phyloP scores from a whole-genome alignment of 2,329 filamentous ascomycete species.

The Colletotrichum phormii region DNA sequence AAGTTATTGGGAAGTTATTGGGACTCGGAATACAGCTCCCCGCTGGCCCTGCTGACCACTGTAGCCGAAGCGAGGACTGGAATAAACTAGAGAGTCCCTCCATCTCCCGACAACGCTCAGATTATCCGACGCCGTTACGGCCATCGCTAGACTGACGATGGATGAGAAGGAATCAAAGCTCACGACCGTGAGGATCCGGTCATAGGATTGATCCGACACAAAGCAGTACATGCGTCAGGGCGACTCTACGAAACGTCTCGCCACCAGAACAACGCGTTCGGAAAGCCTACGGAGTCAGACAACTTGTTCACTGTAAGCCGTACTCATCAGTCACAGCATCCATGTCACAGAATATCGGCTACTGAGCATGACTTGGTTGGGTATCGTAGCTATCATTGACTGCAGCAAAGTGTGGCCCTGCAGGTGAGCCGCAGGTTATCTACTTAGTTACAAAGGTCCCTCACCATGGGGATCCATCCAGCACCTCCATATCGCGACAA shows the following conservation, averaged over 20 bases:
- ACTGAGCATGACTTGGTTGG: background rate
- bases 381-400: background rate
- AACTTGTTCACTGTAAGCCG: background rate
- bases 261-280: background rate
- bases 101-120: background rate
- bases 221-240: background rate
- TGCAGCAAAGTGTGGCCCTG: background rate
- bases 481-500: background rate
- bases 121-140: background rate
- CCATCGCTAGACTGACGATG: too few relatives aligned
- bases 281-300: background rate
- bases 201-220: background rate
- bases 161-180: background rate
- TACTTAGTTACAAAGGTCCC: background rate
- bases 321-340: background rate
- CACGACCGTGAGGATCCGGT: background rate
- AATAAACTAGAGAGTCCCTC: too few relatives aligned
- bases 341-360: background rate
- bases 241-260: background rate
- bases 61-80: background rate
- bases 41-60: background rate
- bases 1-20: too few relatives aligned
- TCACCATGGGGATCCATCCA: background rate
- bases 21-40: too few relatives aligned
- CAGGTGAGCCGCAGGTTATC: background rate